Base-by-base conservation (phyloP, 495 filamentous ascomycete genomes). In the Mytilinidion resinicola region DNA sequence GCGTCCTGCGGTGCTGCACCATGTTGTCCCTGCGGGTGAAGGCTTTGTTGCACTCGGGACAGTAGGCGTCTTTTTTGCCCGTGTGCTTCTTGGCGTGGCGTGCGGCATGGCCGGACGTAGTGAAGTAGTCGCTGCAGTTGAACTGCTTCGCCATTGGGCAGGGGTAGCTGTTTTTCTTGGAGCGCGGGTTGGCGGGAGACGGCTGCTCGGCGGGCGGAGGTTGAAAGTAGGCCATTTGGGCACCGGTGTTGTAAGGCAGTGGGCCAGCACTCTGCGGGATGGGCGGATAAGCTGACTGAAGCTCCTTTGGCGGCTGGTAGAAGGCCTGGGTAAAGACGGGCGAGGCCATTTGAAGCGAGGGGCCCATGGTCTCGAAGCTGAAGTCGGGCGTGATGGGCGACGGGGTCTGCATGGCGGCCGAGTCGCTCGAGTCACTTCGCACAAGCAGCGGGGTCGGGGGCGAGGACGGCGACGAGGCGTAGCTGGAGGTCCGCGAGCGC, bases 1-100 rank as follows among this genome's bases (percentile, higher is more conserved):
- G 92, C 0, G 93, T 97, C 49, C 91, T 83, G 52, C 90, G 85
- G 67, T 97, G 92, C 66, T 97, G 92, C 77, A 96, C 96, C 89
- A 96, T 96, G 74, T 97, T 97, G 74, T 97, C 92, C 67, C 93
- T 90, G 44, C 92, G 85, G 5, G 93, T 96, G 68, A 97, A 97
- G 48, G 89, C 89, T 73, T 96, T 96, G 70, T 85, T 81, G 76
- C 92, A 97, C 56, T 86, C 90, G 0, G 88, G 85, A 73, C 92
- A 97, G 49, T 84, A 80, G 17, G 96, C 90, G 46, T 86, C 89
- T 74, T 97, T 97, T 75, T 96, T 90, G 20, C 90, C 92, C 0
- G 91, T 96, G 73, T 97, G 92, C 68, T 96, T 96, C 70, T 96
- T 95, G 53, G 90, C 91, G 68, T 97, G 92, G 8, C 92, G 85